Evolutionary conservation across 352 stramenopile genomes (phyloP), one percentile per base, ranked within the genome.

Genomic region (Phytophthora podocarpi): DNA sequence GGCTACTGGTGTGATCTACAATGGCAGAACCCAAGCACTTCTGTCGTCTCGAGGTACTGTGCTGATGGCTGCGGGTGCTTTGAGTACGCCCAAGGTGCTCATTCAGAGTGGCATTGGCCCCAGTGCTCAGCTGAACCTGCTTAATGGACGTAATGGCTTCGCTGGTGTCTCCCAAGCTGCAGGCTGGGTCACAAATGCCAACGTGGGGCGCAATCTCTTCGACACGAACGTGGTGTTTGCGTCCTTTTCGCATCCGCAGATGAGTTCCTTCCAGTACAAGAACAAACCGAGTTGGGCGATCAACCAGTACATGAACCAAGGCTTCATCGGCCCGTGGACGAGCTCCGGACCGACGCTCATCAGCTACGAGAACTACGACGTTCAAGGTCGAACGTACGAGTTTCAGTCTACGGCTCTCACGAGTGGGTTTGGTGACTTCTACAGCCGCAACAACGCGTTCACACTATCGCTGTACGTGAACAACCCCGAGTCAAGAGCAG

Each of bases 41-140:
- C 41, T 88, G 12, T 74, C 63, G 0, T 18, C 51, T 10, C 73
- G 76, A 3, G 79, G 72, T 8, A 63, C 84, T 27, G 78, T 96
- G 18, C 70, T 97, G 31, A 74, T 97, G 59, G 74, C 67, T 10
- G 80, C 78, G 1, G 86, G 86, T 4, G 78, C 87, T 1, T 52
- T 90, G 16, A 72, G 73, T 40, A 89, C 86, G 5, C 86, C 89
- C 10, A 90, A 95, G 46, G 70, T 97, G 9, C 67, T 97, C 1
- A 82, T 93, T 54, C 72, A 90, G 36, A 87, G 67, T 47, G 89
- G 85, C 18, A 78, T 97, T 43, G 89, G 87, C 5, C 78, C 80
- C 7, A 49, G 40, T 13, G 47, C 78, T 15, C 76, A 91, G 47
- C 67, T 96, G 3, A 58, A 34, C 4, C 20, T 83, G 57, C 70